Base-by-base conservation (phyloP, 1,284 basidiomycete genomes). In the Erythrobasidium hasegawianum region DNA sequence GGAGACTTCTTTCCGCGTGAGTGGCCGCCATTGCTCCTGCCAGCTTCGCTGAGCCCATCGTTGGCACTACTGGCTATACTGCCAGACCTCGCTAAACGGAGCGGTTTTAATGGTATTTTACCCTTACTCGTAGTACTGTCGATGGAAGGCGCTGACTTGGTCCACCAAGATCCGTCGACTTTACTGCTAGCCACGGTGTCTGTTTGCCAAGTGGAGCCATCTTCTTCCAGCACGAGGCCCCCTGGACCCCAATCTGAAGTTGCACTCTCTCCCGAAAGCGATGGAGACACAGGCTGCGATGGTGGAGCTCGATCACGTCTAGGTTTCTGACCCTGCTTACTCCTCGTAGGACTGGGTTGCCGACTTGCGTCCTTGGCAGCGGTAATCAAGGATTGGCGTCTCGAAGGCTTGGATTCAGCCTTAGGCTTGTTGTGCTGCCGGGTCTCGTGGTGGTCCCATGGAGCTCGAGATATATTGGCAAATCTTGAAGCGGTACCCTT, bases 161-260 rank as follows among this genome's bases (percentile, higher is more conserved):
- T 56, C 62, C 62, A 65, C 55, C 62, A 58, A 24, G 56, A 56
- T n/a, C 50, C 24, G 3, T 13, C 24, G 38, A 29, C 5, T 43
- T 38, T 24, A 4, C 53, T 56, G 38, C 38, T 33, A 26, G 27
- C 26, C 22, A 18, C 38, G 16, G 5, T 40, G 14, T 3, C 18
- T n/a, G 18, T 45, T 39, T 29, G 27, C 24, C 20, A 55, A 33
- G 13, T 47, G 4, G 61, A 56, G 4, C 43, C 27, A 16, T 56
- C 62, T 5, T 65, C 62, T 22, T 58, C 61, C 8, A 64, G 29
- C 1, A 65, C 62, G 2, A 65, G 56, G 11, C 55, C 45, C 7
- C 62, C 62, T n/a, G 62, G 62, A 11, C 62, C 62, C 62, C 62
- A 65, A 24, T 24, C 22, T 8, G 43, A 47, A 5, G 7, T 8